These are phyloP conservation scores for Pilaira anomala DNA, from an alignment of 192 early-diverging fungal species.

Conservation along the genomic window DNA sequence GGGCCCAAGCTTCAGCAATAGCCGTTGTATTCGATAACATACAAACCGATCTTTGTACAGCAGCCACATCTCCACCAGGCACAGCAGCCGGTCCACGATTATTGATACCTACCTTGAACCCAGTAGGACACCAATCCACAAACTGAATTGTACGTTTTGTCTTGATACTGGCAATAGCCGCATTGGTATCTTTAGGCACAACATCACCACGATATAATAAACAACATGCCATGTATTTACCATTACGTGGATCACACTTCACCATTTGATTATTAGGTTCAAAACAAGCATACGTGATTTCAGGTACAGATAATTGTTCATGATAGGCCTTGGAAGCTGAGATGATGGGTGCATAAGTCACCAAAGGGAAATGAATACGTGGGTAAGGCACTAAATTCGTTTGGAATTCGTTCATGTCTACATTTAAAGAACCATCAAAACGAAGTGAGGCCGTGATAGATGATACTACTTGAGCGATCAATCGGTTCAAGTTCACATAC, in stretches of 20 bases:
- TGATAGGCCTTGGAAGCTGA: slow-evolving; percentile 94
- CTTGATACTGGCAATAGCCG: slow-evolving; percentile 86
- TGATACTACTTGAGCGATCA: slow-evolving; percentile 98
- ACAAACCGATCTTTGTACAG: slow-evolving; percentile 92
- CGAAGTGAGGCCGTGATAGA: slow-evolving; percentile 99
- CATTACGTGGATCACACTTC: slow-evolving; percentile 95
- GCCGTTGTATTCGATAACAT: slow-evolving; percentile 99
- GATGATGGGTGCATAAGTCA: slow-evolving; percentile 94
- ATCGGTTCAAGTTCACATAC: slow-evolving; percentile 95
- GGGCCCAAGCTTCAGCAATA: slow-evolving; percentile 98
- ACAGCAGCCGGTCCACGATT: slow-evolving; percentile 86
- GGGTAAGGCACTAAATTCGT: slow-evolving; percentile 99
- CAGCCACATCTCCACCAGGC: slow-evolving; percentile 90
- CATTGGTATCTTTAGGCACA: slow-evolving; percentile 95
- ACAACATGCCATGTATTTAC: slow-evolving; percentile 99
- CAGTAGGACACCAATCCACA: slow-evolving; percentile 99
- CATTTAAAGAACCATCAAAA: slow-evolving; percentile 97
- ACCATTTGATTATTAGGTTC: slow-evolving; percentile 99
- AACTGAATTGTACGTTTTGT: slow-evolving; percentile 96
- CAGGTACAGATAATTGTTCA: slow-evolving; percentile 90
- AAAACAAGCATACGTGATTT: slow-evolving; percentile 96
- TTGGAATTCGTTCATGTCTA: slow-evolving; percentile 99
- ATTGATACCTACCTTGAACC: slow-evolving; percentile 99
- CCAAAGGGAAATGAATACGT: slow-evolving; percentile 97
- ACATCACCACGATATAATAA: slow-evolving; percentile 98